A percentile compares a stretch with the other conserved stretches of the same genome.
Evolutionary conservation across 495 filamentous ascomycete species (phyloP).

Genomic region (Tuber brumale): DNA sequence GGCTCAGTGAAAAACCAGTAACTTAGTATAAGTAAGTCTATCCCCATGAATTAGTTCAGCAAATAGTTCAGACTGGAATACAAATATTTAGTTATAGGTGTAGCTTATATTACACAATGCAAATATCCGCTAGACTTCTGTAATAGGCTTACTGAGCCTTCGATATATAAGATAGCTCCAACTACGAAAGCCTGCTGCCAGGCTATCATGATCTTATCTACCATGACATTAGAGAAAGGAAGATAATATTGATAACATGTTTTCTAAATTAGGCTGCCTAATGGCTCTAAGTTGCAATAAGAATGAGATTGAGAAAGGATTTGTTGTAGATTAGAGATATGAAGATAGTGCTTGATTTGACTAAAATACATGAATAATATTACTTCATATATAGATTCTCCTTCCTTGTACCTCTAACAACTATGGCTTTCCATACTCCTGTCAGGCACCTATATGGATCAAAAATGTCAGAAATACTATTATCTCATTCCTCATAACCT

Average conservation of each 20-base stretch:
- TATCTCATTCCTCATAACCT: not conserved
- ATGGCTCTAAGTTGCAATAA: no score
- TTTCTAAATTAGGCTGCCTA: no score
- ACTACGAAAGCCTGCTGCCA: conserved; percentile 11
- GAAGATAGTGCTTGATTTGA: conserved; percentile 17
- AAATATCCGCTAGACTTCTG: conserved; percentile 16
- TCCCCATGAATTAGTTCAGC: no score
- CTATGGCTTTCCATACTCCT: not conserved
- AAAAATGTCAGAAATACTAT: not conserved
- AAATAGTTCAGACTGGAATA: no score
- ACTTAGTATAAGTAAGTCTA: no score
- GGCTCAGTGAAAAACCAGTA: no score
- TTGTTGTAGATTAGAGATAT: conserved; percentile 1
- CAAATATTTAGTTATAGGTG: no score
- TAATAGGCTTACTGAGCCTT: conserved; percentile 23
- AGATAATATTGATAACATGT: not conserved
- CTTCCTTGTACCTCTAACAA: not conserved
- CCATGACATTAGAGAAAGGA: conserved; percentile 2
- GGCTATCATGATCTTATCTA: conserved; percentile 19
- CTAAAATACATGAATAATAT: conserved; percentile 12
- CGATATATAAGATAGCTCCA: not conserved
- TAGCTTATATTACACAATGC: no score
- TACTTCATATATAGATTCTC: not conserved
- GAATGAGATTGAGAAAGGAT: not conserved
- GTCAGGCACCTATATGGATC: not conserved